Conservation (phyloP, 2,329 filamentous ascomycete species). For the Phialophora tarda region DNA sequence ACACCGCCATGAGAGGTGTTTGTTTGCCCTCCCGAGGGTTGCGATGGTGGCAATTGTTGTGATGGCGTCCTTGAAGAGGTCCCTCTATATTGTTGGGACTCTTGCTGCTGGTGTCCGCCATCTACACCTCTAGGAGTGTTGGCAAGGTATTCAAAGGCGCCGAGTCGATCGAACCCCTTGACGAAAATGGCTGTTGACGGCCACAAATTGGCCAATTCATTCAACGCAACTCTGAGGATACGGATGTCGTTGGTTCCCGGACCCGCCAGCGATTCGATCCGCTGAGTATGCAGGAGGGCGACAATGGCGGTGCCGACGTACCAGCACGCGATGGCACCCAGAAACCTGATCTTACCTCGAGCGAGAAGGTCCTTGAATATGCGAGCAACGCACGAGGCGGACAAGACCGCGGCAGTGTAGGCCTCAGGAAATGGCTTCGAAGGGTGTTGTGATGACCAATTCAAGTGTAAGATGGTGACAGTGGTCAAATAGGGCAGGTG, state of each 20-base stretch:
- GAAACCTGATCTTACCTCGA: slow-evolving; percentile 49
- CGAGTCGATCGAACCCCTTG: slow-evolving; percentile 43
- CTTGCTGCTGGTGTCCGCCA: too few relatives aligned
- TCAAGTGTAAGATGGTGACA: slow-evolving; percentile 50
- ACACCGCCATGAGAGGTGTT: neutral
- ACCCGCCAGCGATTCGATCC: slow-evolving; percentile 43
- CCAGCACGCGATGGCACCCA: slow-evolving; percentile 54
- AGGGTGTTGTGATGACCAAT: slow-evolving; percentile 44
- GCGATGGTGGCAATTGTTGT: neutral
- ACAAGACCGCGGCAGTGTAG: slow-evolving; percentile 44
- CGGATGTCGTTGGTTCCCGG: slow-evolving; percentile 46
- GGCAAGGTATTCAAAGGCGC: slow-evolving; percentile 21
- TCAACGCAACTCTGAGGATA: slow-evolving; percentile 43
- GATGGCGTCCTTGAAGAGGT: neutral
- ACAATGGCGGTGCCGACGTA: slow-evolving; percentile 52
- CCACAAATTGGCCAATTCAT: slow-evolving; percentile 47
- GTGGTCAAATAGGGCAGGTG: slow-evolving; percentile 52
- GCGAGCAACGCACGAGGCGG: slow-evolving; percentile 49
- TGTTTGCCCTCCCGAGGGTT: neutral
- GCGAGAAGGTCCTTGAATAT: slow-evolving; percentile 50
- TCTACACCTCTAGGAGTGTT: too few relatives aligned
- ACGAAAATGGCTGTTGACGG: slow-evolving; percentile 47
- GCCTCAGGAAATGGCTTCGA: slow-evolving; percentile 44
- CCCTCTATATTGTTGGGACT: too few relatives aligned
- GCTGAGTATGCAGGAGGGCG: slow-evolving; percentile 49